These are phyloP conservation scores for Fusarium buxicola DNA, from an alignment of 2,329 filamentous ascomycete species.

Conservation along the genomic window DNA sequence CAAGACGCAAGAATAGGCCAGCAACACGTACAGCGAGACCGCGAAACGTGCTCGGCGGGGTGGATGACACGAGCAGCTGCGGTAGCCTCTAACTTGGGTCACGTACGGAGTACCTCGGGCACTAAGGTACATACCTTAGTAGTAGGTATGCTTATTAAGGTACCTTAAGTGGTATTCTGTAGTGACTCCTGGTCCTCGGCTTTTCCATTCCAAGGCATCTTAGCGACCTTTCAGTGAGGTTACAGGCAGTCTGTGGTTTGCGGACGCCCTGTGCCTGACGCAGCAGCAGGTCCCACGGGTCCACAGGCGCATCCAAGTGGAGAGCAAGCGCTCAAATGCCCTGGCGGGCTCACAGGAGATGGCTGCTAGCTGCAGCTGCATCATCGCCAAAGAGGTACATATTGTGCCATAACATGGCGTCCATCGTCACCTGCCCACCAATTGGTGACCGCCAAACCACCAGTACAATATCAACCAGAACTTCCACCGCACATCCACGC, in stretches of 20 bases:
- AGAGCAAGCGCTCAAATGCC: background rate
- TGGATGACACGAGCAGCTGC: slow-evolving; percentile 40
- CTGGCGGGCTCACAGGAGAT: background rate
- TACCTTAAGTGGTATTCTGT: no score
- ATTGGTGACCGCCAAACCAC: slow-evolving; percentile 6
- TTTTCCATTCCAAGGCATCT: no score
- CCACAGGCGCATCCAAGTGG: slow-evolving; percentile 8
- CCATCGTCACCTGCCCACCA: slow-evolving; percentile 38
- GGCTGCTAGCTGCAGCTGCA: slow-evolving; percentile 7
- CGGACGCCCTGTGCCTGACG: slow-evolving; percentile 20
- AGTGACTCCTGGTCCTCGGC: no score
- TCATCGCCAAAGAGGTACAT: slow-evolving; percentile 13
- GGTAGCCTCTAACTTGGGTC: background rate
- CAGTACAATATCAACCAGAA: slow-evolving; percentile 15
- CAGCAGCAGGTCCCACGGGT: slow-evolving; percentile 2
- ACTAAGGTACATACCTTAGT: no score
- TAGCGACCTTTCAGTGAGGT: slow-evolving; percentile 4
- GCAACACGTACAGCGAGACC: slow-evolving; percentile 33
- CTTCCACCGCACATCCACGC: background rate
- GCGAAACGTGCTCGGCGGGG: slow-evolving; percentile 44
- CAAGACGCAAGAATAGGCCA: slow-evolving; percentile 33
- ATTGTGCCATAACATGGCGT: slow-evolving; percentile 26
- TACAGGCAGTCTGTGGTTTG: slow-evolving; percentile 21
- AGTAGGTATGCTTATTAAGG: no score
- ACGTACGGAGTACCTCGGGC: no score